phyloP scores from a whole-genome alignment of 208 protist genomes.

The Trypanosoma scelopori region DNA sequence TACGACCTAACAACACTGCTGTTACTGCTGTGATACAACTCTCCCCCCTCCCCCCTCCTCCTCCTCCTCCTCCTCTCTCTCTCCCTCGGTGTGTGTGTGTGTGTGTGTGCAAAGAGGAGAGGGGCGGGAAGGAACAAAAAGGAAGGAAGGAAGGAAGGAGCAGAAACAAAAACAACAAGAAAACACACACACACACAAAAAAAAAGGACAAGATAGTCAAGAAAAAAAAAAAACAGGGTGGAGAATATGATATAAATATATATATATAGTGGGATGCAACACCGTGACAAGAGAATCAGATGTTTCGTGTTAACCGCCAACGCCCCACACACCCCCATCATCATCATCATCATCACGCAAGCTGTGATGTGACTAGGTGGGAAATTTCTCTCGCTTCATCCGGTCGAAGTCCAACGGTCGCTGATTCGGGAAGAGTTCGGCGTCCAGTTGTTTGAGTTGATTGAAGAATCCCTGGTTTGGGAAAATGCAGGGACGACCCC shows the following conservation, averaged over 20 bases:
- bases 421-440: slow-evolving; percentile 52
- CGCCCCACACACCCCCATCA: too few species aligned
- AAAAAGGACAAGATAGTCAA: too few species aligned
- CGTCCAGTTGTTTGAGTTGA: slow-evolving; percentile 72
- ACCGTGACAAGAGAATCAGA: too few species aligned
- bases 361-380: too few species aligned
- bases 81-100: slow-evolving; percentile 7
- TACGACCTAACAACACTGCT: not conserved
- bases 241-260: slow-evolving; percentile 12
- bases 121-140: too few species aligned
- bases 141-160: not conserved
- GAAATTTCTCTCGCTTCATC: slow-evolving; percentile 40
- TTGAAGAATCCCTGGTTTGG: slow-evolving; percentile 85
- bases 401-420: slow-evolving; percentile 54
- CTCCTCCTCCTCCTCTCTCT: too few species aligned
- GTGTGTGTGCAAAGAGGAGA: slow-evolving; percentile 18
- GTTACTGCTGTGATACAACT: not conserved
- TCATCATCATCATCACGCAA: too few species aligned
- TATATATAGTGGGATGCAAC: not conserved
- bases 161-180: too few species aligned
- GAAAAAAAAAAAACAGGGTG: not conserved
- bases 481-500: slow-evolving; percentile 73
- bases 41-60: too few species aligned
- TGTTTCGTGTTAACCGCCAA: too few species aligned
- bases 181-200: too few species aligned